Evolutionary conservation across 306 rosid genomes (phyloP), one percentile per base, ranked within the genome.

Genomic region (Rubus parviflorus): DNA sequence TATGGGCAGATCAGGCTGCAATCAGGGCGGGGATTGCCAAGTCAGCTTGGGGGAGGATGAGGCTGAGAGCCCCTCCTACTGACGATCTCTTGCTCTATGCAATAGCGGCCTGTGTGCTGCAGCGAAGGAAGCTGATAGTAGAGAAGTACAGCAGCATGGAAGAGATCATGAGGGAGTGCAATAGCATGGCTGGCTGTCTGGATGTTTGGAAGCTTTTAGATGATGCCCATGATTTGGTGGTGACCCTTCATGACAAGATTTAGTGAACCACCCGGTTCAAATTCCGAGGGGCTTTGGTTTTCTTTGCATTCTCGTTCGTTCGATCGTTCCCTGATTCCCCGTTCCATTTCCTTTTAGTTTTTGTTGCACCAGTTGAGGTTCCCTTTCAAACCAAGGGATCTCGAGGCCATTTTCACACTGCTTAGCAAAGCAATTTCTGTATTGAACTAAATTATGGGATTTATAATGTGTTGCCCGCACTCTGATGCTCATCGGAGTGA

Each of bases 81-180:
- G 76, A 77, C 0, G 81, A 77, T 57, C 81, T 77, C 40, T 70
- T 77, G 69, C 70, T 77, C 22, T 77, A 68, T 3, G 75, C 81
- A 70, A 69, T 77, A 46, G 81, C 81, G 1, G 81, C 81, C 16
- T 69, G 76, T 20, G 81, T 77, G 61, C 69, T 77, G 30, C 81
- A 77, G 42, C 63, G 76, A 71, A 70, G 81, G 70, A 77, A 77
- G 75, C 60, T 70, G 6, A 77, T 77, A 10, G 71, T 77, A 56
- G 81, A 77, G 76, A 77, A 77, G 75, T 77, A 77, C 68, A 77
- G 41, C 62, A 77, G 81, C 81, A 77, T 77, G 76, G 81, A 77
- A 49, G 76, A 77, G 68, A 77, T 77, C 48, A 77, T 77, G 81
- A 77, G 81, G 81, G 81, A 77, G 68, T 77, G 81, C 75, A 69